A percentile compares a stretch with the other conserved stretches of the same genome.
Evolutionary conservation across 176 grass and related monocot genomes (phyloP).

Genomic region (Chloris gayana): DNA sequence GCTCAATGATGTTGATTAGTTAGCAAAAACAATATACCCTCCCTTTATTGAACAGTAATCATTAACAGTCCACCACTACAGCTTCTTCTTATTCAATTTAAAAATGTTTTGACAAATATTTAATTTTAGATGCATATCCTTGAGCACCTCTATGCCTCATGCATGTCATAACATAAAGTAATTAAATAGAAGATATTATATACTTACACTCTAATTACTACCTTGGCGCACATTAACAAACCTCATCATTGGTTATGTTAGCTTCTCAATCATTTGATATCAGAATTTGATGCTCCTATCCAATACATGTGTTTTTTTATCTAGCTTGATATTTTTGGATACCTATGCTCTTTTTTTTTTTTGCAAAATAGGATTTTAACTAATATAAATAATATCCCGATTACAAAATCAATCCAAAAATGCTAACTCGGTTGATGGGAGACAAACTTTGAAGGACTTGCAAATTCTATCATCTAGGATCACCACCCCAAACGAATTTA

Average conservation of each 20-base stretch:
- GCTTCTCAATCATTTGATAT: conserved; percentile 66
- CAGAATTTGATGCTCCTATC: conserved; percentile 47
- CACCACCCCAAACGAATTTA: no score
- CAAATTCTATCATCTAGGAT: no score
- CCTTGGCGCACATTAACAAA: conserved; percentile 33
- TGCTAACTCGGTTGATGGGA: no score
- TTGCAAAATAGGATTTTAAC: no score
- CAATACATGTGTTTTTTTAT: no score
- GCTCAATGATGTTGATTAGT: background rate
- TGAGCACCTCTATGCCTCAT: conserved; percentile 1
- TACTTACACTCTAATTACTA: conserved; percentile 34
- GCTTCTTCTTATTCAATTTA: conserved; percentile 16
- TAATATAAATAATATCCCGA: no score
- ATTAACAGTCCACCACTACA: conserved; percentile 37
- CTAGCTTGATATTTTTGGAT: conserved; percentile 26
- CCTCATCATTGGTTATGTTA: conserved; percentile 58
- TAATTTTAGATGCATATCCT: conserved; percentile 26
- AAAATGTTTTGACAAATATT: conserved; percentile 55
- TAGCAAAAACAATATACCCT: conserved; percentile 2
- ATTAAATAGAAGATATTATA: conserved; percentile 48
- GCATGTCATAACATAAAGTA: conserved; percentile 49
- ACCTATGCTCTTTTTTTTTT: conserved; percentile 1
- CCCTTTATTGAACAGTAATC: conserved; percentile 32
- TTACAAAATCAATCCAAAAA: no score
- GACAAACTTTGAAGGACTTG: no score